A percentile compares a stretch with the other conserved stretches of the same genome.
phyloP scores from a whole-genome alignment of 2,329 filamentous ascomycete species.

The Aspergillus versicolor region DNA sequence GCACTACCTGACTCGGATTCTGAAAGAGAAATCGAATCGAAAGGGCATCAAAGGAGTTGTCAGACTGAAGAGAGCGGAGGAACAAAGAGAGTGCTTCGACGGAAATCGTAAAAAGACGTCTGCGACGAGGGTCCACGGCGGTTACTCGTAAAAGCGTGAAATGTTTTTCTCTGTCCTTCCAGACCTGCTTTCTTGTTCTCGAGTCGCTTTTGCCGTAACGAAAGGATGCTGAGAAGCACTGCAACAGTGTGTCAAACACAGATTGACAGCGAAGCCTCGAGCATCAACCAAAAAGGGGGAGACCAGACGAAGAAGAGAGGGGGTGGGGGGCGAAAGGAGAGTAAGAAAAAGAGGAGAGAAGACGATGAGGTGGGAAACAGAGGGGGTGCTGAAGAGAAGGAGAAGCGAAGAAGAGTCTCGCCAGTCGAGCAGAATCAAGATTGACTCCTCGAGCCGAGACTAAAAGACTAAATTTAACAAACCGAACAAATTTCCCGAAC shows the following conservation, averaged over 20 bases:
- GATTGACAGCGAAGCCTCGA: conserved; percentile 30
- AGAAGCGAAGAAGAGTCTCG: conserved; percentile 7
- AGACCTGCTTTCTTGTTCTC: conserved; percentile 5
- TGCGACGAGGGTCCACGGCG: conserved; percentile 15
- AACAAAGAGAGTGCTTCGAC: conserved; percentile 14
- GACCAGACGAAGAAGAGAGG: conserved; percentile 17
- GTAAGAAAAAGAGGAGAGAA: conserved; percentile 15
- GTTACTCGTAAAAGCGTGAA: conserved; percentile 17
- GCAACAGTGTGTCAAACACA: conserved; percentile 49
- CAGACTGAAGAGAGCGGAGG: conserved; percentile 9
- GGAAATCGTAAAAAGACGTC: conserved; percentile 2
- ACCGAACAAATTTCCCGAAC: neutral
- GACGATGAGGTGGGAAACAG: neutral
- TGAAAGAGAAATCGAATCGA: conserved; percentile 24
- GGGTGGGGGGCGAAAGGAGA: conserved; percentile 6
- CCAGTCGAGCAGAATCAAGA: conserved; percentile 6
- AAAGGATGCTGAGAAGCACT: conserved; percentile 37
- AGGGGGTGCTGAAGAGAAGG: conserved; percentile 14
- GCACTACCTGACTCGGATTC: conserved; percentile 37
- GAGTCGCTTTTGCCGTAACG: conserved; percentile 23
- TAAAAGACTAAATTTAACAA: too few species aligned
- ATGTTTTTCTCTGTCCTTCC: conserved; percentile 13
- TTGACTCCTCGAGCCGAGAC: conserved; percentile 10
- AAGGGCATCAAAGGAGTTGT: conserved; percentile 24
- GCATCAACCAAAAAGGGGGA: conserved; percentile 26